Percentiles rank a stretch among this genome's conserved stretches.
Evolutionary conservation across 345 rosid species (phyloP).

Genomic region (Aquilaria yunnanensis): DNA sequence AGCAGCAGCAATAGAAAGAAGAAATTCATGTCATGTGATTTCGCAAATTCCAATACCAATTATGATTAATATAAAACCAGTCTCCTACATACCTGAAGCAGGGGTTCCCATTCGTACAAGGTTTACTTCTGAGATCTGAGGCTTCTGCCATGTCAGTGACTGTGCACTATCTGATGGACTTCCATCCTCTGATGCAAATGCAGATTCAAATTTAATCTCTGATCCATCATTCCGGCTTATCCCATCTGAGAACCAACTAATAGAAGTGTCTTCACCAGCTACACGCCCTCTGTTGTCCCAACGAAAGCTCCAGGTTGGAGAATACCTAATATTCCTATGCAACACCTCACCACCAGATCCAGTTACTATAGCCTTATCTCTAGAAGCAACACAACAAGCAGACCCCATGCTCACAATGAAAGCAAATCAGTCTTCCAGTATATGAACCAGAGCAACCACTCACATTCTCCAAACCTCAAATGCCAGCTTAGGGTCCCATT

Average conservation of each 20-base stretch:
- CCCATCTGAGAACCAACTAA: constrained; percentile 67
- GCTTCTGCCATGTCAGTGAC: constrained; percentile 54
- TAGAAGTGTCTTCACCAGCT: constrained; percentile 84
- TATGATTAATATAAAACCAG: background rate
- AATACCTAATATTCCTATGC: constrained; percentile 63
- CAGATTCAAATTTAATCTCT: constrained; percentile 51
- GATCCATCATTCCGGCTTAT: constrained; percentile 44
- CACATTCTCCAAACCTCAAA: constrained; percentile 18
- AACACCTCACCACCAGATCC: constrained; percentile 50
- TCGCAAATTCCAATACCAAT: no score
- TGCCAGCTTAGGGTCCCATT: constrained; percentile 3
- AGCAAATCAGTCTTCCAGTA: constrained; percentile 12
- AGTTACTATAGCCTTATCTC: constrained; percentile 71
- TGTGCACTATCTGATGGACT: constrained; percentile 51
- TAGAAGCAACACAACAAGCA: constrained; percentile 94
- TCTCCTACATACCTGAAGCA: constrained; percentile 54
- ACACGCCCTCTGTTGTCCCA: constrained; percentile 98
- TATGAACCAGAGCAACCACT: constrained; percentile 14
- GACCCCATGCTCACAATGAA: constrained; percentile 65
- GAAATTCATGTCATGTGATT: no score
- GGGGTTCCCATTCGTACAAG: constrained; percentile 31
- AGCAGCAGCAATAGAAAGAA: no score
- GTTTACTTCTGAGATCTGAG: constrained; percentile 51
- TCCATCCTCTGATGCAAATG: constrained; percentile 63
- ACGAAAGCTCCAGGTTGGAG: constrained; percentile 89